These are phyloP conservation scores for Pichia heedii DNA, from an alignment of 805 yeast species.

Conservation along the genomic window DNA sequence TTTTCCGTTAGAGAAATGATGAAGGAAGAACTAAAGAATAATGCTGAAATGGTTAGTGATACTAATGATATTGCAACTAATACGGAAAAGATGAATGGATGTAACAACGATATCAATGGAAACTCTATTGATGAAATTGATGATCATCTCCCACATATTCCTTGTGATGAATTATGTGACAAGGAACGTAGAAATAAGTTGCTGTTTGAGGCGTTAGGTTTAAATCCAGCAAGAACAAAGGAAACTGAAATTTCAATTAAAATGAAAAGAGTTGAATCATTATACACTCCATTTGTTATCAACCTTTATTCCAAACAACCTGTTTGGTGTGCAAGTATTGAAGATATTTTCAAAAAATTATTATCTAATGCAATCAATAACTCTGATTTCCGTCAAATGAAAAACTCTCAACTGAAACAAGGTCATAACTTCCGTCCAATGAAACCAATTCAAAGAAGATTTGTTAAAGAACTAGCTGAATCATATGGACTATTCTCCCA, in stretches of 20 bases:
- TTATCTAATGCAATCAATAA: slow-evolving; percentile 2
- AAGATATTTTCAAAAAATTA: slow-evolving; percentile 41
- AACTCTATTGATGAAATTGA: neutral
- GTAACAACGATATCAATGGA: neutral
- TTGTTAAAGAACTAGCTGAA: slow-evolving; percentile 60
- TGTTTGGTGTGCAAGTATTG: slow-evolving; percentile 63
- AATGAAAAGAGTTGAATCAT: slow-evolving; percentile 21
- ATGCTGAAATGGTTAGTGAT: neutral
- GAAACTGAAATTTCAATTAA: slow-evolving; percentile 17
- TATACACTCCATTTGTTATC: slow-evolving; percentile 40
- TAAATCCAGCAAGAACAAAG: slow-evolving; percentile 8
- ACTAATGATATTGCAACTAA: no score
- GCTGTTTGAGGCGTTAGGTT: slow-evolving; percentile 53
- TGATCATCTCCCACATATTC: slow-evolving; percentile 22
- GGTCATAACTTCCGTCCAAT: slow-evolving; percentile 64
- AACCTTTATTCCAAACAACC: slow-evolving; percentile 44
- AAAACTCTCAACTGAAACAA: slow-evolving; percentile 8
- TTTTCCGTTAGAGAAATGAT: slow-evolving; percentile 22
- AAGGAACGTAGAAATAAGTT: slow-evolving; percentile 48
- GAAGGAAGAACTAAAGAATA: neutral
- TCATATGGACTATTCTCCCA: slow-evolving; percentile 53
- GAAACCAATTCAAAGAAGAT: slow-evolving; percentile 58
- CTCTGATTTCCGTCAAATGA: slow-evolving; percentile 2
- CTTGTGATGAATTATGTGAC: slow-evolving; percentile 68
- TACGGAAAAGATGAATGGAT: no score